Conservation (phyloP, 2,329 filamentous ascomycete genomes). For the Delphinella strobiligena region DNA sequence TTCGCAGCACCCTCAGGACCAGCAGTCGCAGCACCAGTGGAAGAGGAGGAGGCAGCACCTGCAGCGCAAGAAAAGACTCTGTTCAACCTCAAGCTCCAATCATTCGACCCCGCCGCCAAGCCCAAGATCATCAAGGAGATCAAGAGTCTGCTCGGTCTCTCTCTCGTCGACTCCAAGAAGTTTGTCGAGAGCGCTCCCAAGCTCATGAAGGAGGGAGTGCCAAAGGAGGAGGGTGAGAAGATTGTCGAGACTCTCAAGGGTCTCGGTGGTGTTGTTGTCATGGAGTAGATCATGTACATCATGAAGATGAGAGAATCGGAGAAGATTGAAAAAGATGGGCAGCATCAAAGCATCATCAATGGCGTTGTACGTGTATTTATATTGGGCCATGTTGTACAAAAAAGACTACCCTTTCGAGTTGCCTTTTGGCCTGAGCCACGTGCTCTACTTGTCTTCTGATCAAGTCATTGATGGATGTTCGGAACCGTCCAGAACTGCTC, state of each 20-base stretch:
- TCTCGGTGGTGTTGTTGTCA: constrained; percentile 73
- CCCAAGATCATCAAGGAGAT: constrained; percentile 99
- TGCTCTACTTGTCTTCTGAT: too few relatives aligned
- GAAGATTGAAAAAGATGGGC: not conserved
- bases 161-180: constrained; percentile 99
- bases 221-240: constrained; percentile 99
- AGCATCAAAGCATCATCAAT: not conserved
- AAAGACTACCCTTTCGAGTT: not conserved
- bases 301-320: too few relatives aligned
- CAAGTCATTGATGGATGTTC: too few relatives aligned
- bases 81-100: constrained; percentile 89
- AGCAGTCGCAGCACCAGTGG: constrained; percentile 46
- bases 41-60: constrained; percentile 80
- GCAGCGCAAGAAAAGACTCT: constrained; percentile 88
- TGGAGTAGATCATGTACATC: too few relatives aligned
- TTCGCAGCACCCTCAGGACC: constrained; percentile 58
- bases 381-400: constrained; percentile 10
- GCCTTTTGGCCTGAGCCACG: too few relatives aligned
- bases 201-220: constrained; percentile 96
- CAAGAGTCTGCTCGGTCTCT: constrained; percentile 88
- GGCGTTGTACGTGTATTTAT: constrained; percentile 10
- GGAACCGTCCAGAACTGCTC: too few relatives aligned
- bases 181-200: constrained; percentile 98
- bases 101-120: constrained; percentile 79
- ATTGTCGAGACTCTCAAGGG: constrained; percentile 91